Conservation (phyloP, 2,329 filamentous ascomycete species). For the Fusarium continuum region DNA sequence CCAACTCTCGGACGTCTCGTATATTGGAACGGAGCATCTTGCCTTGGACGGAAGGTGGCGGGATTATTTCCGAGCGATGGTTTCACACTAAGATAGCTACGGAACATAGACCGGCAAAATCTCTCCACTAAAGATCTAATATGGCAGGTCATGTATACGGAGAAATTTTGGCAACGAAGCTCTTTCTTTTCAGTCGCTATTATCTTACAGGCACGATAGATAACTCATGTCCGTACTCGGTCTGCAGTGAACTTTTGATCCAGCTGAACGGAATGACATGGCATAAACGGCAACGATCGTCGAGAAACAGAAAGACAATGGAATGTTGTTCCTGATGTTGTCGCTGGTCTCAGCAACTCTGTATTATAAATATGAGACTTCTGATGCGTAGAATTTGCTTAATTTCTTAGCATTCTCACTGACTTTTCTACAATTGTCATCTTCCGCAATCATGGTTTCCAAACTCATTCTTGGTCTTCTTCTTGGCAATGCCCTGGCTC, state of each 20-base stretch:
- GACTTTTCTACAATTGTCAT: background rate
- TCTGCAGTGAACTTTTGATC: slow-evolving; percentile 11
- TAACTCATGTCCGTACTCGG: background rate
- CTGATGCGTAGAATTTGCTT: background rate
- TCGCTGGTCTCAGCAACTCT: fast-evolving
- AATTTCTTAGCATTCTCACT: background rate
- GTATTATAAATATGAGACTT: slow-evolving; percentile 3
- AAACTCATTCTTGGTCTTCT: slow-evolving; percentile 17
- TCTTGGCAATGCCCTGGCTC: slow-evolving; percentile 18
- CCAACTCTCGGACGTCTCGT: slow-evolving; percentile 7
- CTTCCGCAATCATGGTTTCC: slow-evolving; percentile 19
- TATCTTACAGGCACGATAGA: background rate
- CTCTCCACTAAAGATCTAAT: slow-evolving; percentile 7
- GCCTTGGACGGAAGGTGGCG: slow-evolving; percentile 14
- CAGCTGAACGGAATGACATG: slow-evolving; percentile 1
- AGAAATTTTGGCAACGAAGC: background rate
- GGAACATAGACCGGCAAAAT: background rate
- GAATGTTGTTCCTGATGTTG: background rate
- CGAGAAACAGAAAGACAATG: background rate
- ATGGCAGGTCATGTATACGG: slow-evolving; percentile 7
- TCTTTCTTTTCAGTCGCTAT: background rate
- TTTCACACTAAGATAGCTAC: background rate
- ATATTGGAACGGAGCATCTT: background rate
- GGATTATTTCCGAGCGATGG: background rate
- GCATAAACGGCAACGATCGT: slow-evolving; percentile 11